Conservation (phyloP, 163 green algal genomes). For the Smithsoniella earleae region DNA sequence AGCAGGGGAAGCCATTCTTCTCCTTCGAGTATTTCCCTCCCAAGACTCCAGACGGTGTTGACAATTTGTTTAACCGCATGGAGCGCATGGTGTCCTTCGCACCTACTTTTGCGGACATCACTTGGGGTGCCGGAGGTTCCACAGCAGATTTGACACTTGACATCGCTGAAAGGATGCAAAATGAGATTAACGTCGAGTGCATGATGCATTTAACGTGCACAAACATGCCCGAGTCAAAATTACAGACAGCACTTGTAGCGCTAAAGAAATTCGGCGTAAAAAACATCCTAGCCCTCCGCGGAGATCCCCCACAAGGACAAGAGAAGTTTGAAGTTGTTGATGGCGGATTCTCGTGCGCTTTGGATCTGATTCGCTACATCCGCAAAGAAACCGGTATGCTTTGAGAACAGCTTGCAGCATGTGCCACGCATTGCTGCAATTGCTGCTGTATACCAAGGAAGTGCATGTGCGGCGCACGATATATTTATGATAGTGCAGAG, state of each 20-base stretch:
- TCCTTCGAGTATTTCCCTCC: conserved; percentile 96
- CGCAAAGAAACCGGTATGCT: conserved; percentile 34
- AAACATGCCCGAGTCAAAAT: conserved; percentile 88
- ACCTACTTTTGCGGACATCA: conserved; percentile 95
- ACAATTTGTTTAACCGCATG: conserved; percentile 87
- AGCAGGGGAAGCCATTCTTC: conserved; percentile 66
- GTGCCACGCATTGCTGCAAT: not conserved
- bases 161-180: conserved; percentile 91
- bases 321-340: conserved; percentile 70
- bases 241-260: conserved; percentile 68
- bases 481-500: no score
- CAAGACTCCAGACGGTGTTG: conserved; percentile 58
- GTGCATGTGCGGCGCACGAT: no score
- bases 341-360: conserved; percentile 77
- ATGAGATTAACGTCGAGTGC: conserved; percentile 89
- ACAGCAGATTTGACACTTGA: conserved; percentile 91
- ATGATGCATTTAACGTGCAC: conserved; percentile 99
- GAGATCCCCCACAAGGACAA: conserved; percentile 90
- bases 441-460: not conserved
- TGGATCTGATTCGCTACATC: conserved; percentile 93
- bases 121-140: conserved; percentile 87
- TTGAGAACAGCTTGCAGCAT: no score
- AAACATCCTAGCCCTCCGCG: conserved; percentile 91
- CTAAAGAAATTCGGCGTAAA: conserved; percentile 74
- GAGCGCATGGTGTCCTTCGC: conserved; percentile 73